Conservation (phyloP, 2,329 filamentous ascomycete species). For the Rosellinia necatrix region DNA sequence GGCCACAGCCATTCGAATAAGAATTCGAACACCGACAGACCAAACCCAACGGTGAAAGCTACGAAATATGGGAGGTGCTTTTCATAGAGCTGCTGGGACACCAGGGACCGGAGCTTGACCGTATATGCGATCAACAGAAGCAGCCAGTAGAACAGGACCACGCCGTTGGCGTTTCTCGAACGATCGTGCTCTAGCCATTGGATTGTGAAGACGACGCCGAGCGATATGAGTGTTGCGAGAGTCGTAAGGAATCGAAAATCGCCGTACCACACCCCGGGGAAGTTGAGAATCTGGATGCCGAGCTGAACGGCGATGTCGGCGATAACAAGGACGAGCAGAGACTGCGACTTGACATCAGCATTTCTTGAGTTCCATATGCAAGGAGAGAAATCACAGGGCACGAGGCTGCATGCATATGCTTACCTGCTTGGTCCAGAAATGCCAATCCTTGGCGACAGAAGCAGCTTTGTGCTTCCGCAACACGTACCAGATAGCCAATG, state of each 20-base stretch:
- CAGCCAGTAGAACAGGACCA: constrained; percentile 91
- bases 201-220: constrained; percentile 74
- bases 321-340: constrained; percentile 58
- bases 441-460: constrained; percentile 79
- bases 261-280: constrained; percentile 70
- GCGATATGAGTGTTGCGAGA: constrained; percentile 70
- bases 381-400: background rate
- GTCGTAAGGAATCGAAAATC: constrained; percentile 90
- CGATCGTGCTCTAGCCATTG: constrained; percentile 88
- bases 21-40: constrained; percentile 72
- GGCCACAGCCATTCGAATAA: constrained; percentile 83
- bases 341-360: constrained; percentile 24
- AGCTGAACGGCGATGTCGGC: constrained; percentile 73
- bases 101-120: constrained; percentile 83
- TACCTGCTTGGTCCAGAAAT: constrained; percentile 93
- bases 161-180: constrained; percentile 81
- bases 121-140: constrained; percentile 77
- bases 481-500: constrained; percentile 79
- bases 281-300: constrained; percentile 73
- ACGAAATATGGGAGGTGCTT: constrained; percentile 75
- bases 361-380: background rate
- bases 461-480: constrained; percentile 68
- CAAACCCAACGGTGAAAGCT: constrained; percentile 73
- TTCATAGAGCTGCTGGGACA: constrained; percentile 75
- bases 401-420: constrained; percentile 33